Base-by-base conservation (phyloP, 768 basidiomycete genomes). In the Suillus subalutaceus region DNA sequence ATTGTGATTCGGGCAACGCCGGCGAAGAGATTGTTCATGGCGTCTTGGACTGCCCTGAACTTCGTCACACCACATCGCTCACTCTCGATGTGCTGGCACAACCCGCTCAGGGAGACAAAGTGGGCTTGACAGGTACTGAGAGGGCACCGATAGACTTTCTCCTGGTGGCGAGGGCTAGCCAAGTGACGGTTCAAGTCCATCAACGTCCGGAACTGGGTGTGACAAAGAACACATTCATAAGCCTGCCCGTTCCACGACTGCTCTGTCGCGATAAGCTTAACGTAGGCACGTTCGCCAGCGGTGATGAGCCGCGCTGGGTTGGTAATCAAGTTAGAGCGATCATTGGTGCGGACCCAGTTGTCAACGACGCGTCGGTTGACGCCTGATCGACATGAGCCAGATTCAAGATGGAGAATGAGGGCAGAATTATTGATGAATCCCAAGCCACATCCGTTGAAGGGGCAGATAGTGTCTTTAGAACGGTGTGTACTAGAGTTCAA, bases 141-240 rank as follows among this genome's bases (percentile, higher is more conserved):
- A 4, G 87, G 88, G 75, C 90, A 91, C 3, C 81, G 69, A 70
- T 88, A 90, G 2, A 83, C 78, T 72, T 79, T 81, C 1, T 82
- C 79, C 68, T 82, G 74, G 71, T 91, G 90, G 3, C 71, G 77
- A 2, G 90, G 87, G 74, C 90, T 90, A 60, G 81, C 79, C 53
- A 91, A 80, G 70, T 92, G 91, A 67, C 83, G 79, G 70, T 92
- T 89, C 60, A 92, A 80, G 8, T 74, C 77, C 0, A 18, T 13
- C 15, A 90, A 81, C 0, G 77, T 70, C 60, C 69, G 37, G 69
- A 82, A 88, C 15, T 60, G 68, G 26, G 62, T 65, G 72, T 86
- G 82, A 73, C 90, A 91, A 32, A 92, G 74, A 71, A 86, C 85
- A 74, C 90, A 92, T 74, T 92, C 89, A 73, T 81, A 92, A 6